Conservation (phyloP, 1,284 basidiomycete genomes). For the Phellopilus nigrolimitatus region DNA sequence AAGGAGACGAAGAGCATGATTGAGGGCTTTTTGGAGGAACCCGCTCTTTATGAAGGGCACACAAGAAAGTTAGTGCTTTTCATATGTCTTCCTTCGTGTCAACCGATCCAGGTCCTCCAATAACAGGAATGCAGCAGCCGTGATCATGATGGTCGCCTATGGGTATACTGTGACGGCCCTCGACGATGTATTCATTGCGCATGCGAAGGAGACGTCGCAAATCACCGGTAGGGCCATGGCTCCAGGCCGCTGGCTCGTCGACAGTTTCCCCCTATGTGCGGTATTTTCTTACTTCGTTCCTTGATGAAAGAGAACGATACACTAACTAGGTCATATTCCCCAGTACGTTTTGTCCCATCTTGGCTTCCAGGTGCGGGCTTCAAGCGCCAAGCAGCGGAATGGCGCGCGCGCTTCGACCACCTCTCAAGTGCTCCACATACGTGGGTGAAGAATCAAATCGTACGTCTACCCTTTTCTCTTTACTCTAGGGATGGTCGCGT, state of each 20-base stretch:
- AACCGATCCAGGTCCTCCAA: not conserved
- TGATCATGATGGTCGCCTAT: slow-evolving; percentile 42
- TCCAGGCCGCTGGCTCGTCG: slow-evolving; percentile 42
- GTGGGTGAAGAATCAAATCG: slow-evolving; percentile 41
- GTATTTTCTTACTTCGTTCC: slow-evolving; percentile 7
- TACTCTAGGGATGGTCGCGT: too few species aligned
- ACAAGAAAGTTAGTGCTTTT: slow-evolving; percentile 15
- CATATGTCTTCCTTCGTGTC: not conserved
- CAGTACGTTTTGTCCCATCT: slow-evolving; percentile 13
- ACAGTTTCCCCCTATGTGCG: slow-evolving; percentile 38
- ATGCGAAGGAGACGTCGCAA: slow-evolving; percentile 37
- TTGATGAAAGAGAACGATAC: not conserved
- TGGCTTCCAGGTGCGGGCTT: slow-evolving; percentile 18
- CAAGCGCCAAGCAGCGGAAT: slow-evolving; percentile 21
- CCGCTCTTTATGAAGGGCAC: slow-evolving; percentile 8
- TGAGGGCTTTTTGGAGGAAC: slow-evolving; percentile 6
- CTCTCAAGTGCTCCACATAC: slow-evolving; percentile 31
- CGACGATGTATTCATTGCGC: slow-evolving; percentile 37
- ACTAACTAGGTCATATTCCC: not conserved
- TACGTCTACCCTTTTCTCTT: slow-evolving; percentile 28
- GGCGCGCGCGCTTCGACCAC: slow-evolving; percentile 31
- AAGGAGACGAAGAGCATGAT: slow-evolving; percentile 6
- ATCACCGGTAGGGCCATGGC: slow-evolving; percentile 37
- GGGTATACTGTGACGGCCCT: slow-evolving; percentile 37
- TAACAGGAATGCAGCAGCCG: slow-evolving; percentile 35